Percentiles rank a stretch among this genome's conserved stretches.
Evolutionary conservation across 495 filamentous ascomycete species (phyloP).

Genomic region (Neurospora discreta): DNA sequence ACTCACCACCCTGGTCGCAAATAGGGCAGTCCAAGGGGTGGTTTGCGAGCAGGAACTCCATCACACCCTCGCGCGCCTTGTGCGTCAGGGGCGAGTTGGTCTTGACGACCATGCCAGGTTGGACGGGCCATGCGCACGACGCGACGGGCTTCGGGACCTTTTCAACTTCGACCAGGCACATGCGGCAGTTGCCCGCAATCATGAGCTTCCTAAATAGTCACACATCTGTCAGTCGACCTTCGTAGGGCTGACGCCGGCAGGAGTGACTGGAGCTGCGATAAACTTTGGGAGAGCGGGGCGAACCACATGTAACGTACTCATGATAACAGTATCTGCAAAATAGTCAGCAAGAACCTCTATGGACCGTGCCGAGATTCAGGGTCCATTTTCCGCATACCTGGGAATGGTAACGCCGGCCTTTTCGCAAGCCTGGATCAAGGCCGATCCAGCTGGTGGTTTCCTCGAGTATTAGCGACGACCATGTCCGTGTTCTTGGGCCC

Average conservation of each 20-base stretch:
- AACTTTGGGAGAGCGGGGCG: slow-evolving; percentile 5
- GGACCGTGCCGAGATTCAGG: neutral
- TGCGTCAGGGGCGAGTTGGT: slow-evolving; percentile 91
- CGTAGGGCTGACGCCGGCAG: slow-evolving; percentile 1
- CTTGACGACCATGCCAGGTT: slow-evolving; percentile 97
- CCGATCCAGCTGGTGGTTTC: slow-evolving; percentile 58
- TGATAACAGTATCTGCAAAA: slow-evolving; percentile 88
- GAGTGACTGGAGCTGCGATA: slow-evolving; percentile 2
- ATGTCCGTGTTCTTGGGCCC: neutral
- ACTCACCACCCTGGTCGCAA: slow-evolving; percentile 97
- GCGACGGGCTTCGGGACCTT: slow-evolving; percentile 90
- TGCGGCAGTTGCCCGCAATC: slow-evolving; percentile 98
- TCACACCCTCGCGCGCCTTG: slow-evolving; percentile 95
- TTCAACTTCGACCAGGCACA: slow-evolving; percentile 98
- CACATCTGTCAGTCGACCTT: slow-evolving; percentile 19
- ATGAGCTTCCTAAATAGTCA: slow-evolving; percentile 64
- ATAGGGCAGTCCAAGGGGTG: slow-evolving; percentile 96
- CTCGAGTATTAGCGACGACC: slow-evolving; percentile 8
- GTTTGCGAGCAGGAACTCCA: slow-evolving; percentile 96
- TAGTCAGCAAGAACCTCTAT: slow-evolving; percentile 27
- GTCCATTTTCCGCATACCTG: slow-evolving; percentile 40
- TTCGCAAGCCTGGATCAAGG: slow-evolving; percentile 97
- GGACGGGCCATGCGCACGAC: slow-evolving; percentile 97
- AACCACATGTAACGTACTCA: slow-evolving; percentile 48
- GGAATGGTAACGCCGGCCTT: slow-evolving; percentile 89